Evolutionary conservation across 2,329 filamentous ascomycete species (phyloP), one percentile per base, ranked within the genome.

Genomic region (Coleophoma crateriformis): DNA sequence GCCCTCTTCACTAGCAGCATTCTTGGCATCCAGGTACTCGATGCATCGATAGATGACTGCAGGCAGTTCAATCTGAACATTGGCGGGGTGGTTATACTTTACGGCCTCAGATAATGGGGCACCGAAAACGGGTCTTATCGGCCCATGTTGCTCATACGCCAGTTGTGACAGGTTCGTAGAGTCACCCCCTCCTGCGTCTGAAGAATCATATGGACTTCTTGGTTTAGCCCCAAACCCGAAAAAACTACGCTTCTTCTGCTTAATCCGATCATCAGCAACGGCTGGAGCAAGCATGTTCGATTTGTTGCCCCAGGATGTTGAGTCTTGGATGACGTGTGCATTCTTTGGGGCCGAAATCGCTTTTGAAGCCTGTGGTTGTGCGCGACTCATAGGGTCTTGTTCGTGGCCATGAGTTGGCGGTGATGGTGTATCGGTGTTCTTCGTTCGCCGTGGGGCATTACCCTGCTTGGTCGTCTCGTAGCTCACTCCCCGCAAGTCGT

Each of bases 31-130:
- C 15, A 99, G 77, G 66, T 96, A 99, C 67, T 97, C 89, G 54
- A 99, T 88, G 64, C 90, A 96, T 50, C 94, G 85, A 70, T 95
- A 99, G 8, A 97, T 89, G 2, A 99, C 94, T 7, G 92, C 88
- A 1, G 94, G 94, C 27, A 99, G 73, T 27, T 87, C 84, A 7
- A 90, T 82, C 52, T 83, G 80, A 41, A 88, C 76, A 50, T 90
- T 88, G 12, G 74, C 69, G 0, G 90, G 91, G 12, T 83, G 77
- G 59, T 88, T 91, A 64, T 81, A 88, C 52, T 88, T 82, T 7
- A 96, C 91, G 22, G 94, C 94, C 61, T 97, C 92, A 8, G 82
- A 82, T 47, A 99, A 72, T 5, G 89, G 82, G 33, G 88, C 86
- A 2, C 94, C 94, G 65, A 99, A 99, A 3, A 90, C 88, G 50